Percentiles rank a stretch among this genome's conserved stretches.
Conservation (phyloP, 169 alveolate genomes). For the Miamiensis avidus region DNA sequence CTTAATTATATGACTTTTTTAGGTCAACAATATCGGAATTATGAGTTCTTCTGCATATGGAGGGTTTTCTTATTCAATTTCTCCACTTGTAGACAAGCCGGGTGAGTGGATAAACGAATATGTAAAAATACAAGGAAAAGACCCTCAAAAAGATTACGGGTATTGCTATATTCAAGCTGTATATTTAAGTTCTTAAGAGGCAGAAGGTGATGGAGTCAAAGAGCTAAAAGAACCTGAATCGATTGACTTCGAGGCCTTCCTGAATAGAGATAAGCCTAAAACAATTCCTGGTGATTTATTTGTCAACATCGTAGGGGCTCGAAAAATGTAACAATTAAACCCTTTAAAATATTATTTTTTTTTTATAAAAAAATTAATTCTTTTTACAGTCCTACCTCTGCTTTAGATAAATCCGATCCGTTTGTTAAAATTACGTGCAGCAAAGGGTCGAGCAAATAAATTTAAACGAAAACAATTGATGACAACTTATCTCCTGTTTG, state of each 20-base stretch:
- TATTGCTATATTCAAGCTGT: slow-evolving; percentile 2
- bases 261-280: too few species aligned
- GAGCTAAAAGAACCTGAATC: background rate
- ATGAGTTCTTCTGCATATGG: slow-evolving; percentile 6
- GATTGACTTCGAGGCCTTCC: background rate
- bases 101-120: slow-evolving; percentile 33
- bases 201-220: background rate
- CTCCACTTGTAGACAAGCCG: slow-evolving; percentile 19
- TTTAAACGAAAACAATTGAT: background rate
- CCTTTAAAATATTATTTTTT: too few species aligned
- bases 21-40: background rate
- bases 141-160: slow-evolving; percentile 9
- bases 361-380: too few species aligned
- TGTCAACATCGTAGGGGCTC: background rate
- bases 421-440: background rate
- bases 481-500: background rate
- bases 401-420: too few species aligned
- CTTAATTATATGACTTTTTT: background rate
- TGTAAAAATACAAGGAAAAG: slow-evolving; percentile 16
- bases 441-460: background rate
- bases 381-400: too few species aligned
- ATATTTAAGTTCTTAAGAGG: too few species aligned
- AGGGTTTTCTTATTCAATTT: background rate
- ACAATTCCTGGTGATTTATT: background rate
- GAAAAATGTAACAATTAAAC: background rate